A percentile compares a stretch with the other conserved stretches of the same genome.
These are phyloP conservation scores for Boletus bicolor DNA, from an alignment of 768 basidiomycete genomes.

Conservation along the genomic window DNA sequence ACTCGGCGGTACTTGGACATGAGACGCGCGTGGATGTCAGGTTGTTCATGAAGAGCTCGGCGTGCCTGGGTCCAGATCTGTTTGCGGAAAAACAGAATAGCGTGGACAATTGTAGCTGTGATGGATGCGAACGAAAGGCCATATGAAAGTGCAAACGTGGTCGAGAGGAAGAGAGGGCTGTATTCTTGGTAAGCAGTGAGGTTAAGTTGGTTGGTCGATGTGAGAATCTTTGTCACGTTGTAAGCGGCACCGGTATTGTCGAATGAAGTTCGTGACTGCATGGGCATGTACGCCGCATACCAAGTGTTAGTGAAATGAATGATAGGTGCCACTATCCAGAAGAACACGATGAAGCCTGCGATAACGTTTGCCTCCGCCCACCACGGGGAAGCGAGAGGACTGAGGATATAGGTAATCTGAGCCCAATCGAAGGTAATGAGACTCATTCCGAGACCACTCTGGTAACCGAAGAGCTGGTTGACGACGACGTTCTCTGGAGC, in stretches of 20 bases:
- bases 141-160: conserved; percentile 56
- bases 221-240: conserved; percentile 40
- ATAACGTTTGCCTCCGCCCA: conserved; percentile 42
- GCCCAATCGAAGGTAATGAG: conserved; percentile 81
- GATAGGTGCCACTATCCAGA: conserved; percentile 30
- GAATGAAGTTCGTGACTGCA: conserved; percentile 40
- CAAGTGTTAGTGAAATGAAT: conserved; percentile 37
- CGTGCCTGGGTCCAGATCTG: conserved; percentile 53
- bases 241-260: conserved; percentile 42
- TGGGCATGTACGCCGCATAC: conserved; percentile 38
- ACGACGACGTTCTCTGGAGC: conserved; percentile 64
- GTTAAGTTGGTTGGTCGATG: conserved; percentile 31
- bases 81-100: conserved; percentile 53
- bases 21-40: conserved; percentile 59
- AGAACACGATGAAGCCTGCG: conserved; percentile 35
- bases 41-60: conserved; percentile 49
- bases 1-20: conserved; percentile 58
- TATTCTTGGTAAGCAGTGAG: conserved; percentile 34
- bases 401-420: conserved; percentile 60
- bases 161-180: conserved; percentile 42
- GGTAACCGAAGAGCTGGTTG: conserved; percentile 75
- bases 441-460: conserved; percentile 60
- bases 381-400: conserved; percentile 33
- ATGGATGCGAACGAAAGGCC: conserved; percentile 43
- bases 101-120: conserved; percentile 39